A percentile compares a stretch with the other conserved stretches of the same genome.
These are phyloP conservation scores for Leishmania gerbilli DNA, from an alignment of 208 protist species.

Conservation along the genomic window DNA sequence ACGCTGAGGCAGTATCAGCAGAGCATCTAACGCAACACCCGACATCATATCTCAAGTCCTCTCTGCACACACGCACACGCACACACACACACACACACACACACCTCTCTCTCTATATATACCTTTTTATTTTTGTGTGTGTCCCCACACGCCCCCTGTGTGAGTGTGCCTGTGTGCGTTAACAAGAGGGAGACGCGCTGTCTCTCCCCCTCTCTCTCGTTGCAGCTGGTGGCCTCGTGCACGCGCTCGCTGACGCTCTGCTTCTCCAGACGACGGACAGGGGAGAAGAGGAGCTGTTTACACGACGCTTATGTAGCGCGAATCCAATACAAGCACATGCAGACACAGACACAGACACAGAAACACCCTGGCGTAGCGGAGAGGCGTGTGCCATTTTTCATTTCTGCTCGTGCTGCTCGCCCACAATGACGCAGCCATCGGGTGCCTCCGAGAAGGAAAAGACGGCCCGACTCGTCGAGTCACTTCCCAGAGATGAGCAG, in stretches of 20 bases:
- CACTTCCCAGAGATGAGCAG: conserved; percentile 51
- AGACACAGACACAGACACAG: neutral
- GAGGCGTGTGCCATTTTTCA: neutral
- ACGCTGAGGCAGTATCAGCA: too few species aligned
- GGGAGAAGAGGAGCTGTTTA: neutral
- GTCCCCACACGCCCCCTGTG: too few species aligned
- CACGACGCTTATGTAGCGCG: neutral
- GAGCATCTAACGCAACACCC: too few species aligned
- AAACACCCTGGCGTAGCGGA: neutral
- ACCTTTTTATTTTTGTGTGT: too few species aligned
- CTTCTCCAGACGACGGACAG: neutral
- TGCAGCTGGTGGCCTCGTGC: neutral
- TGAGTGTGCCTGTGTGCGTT: too few species aligned
- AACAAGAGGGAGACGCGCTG: neutral
- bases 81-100: too few species aligned
- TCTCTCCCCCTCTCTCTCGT: neutral
- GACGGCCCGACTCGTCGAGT: conserved; percentile 32
- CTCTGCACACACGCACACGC: too few species aligned
- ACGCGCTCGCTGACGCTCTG: neutral
- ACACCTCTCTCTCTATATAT: too few species aligned
- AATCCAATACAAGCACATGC: neutral
- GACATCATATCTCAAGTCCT: neutral
- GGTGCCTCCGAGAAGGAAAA: conserved; percentile 29
- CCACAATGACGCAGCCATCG: conserved; percentile 9
- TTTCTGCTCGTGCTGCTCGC: neutral